phyloP scores from a whole-genome alignment of 768 basidiomycete genomes.

The Exidia glandulosa region DNA sequence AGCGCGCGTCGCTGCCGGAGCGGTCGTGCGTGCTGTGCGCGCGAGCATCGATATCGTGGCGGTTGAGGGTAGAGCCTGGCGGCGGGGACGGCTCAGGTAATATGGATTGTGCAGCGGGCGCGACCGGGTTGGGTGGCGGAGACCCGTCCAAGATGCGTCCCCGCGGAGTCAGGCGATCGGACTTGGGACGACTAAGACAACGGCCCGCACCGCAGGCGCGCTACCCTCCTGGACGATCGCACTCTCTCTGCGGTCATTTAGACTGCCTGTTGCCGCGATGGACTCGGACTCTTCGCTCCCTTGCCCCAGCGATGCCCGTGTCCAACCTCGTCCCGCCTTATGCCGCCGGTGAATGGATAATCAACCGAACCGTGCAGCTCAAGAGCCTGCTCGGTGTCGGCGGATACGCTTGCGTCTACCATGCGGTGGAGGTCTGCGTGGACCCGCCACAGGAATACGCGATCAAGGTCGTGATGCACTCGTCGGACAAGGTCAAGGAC shows the following conservation, averaged over 20 bases:
- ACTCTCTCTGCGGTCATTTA: background rate
- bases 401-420: slow-evolving; percentile 33
- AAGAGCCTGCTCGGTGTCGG: slow-evolving; percentile 30
- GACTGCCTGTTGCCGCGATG: background rate
- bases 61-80: no score
- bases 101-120: no score
- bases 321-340: background rate
- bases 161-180: no score
- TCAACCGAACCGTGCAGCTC: slow-evolving; percentile 29
- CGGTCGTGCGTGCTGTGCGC: background rate
- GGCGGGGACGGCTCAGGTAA: no score
- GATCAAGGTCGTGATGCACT: slow-evolving; percentile 33
- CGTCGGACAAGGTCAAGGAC: slow-evolving; percentile 17
- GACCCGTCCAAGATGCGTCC: no score
- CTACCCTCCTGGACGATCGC: background rate
- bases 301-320: background rate
- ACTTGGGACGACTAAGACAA: no score
- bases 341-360: slow-evolving; percentile 24
- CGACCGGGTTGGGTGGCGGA: background rate
- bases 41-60: background rate
- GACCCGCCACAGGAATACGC: slow-evolving; percentile 21
- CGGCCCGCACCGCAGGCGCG: background rate
- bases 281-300: background rate
- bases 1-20: background rate
- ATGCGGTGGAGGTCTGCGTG: slow-evolving; percentile 22